phyloP scores from a whole-genome alignment of 2,329 filamentous ascomycete genomes.

The Sporothrix variecibatus region DNA sequence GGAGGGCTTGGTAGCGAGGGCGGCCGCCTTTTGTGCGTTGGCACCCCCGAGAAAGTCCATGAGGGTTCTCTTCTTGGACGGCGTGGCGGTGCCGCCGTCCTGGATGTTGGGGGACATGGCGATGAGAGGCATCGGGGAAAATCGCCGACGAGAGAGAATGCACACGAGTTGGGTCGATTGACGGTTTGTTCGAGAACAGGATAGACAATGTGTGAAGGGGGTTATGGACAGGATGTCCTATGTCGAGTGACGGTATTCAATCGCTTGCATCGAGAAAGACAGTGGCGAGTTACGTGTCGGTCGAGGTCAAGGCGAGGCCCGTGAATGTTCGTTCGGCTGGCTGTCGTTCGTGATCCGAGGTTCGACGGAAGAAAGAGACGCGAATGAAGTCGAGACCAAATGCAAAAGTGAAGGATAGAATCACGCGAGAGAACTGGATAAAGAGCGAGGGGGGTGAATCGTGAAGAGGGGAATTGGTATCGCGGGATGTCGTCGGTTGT shows the following conservation, averaged over 20 bases:
- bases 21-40: constrained; percentile 12
- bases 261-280: not conserved
- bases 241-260: not conserved
- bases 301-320: not conserved
- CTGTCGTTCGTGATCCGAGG: not conserved
- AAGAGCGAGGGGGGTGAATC: not conserved
- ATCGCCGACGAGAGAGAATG: not conserved
- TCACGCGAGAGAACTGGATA: not conserved
- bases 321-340: not conserved
- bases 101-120: constrained; percentile 52
- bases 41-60: constrained; percentile 44
- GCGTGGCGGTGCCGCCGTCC: constrained; percentile 43
- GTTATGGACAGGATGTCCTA: constrained; percentile 9
- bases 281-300: not conserved
- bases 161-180: not conserved
- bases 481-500: not conserved
- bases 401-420: not conserved
- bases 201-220: not conserved
- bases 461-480: constrained; percentile 1
- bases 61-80: constrained; percentile 50
- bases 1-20: not conserved
- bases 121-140: constrained; percentile 49
- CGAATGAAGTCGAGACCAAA: not conserved
- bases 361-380: not conserved
- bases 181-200: not conserved